Evolutionary conservation across 2,329 filamentous ascomycete species (phyloP).

Genomic region (Alternaria sp.): DNA sequence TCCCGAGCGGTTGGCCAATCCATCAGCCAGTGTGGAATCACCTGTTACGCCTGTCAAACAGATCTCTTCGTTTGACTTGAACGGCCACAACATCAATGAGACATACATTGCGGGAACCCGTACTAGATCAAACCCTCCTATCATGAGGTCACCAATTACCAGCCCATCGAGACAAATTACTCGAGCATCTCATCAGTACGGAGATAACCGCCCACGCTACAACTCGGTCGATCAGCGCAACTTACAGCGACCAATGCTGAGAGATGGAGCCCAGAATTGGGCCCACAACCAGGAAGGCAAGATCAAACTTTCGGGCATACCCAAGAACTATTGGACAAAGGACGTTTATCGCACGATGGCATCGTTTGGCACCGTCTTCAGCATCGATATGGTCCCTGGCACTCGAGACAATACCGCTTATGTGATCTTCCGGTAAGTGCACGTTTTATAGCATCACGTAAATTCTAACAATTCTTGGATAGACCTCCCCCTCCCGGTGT

Average conservation of each 20-base stretch:
- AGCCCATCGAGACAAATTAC: background rate
- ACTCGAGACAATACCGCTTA: slow-evolving; percentile 25
- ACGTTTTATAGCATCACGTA: background rate
- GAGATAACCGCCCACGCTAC: background rate
- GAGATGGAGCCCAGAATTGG: slow-evolving; percentile 22
- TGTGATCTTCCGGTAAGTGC: slow-evolving; percentile 37
- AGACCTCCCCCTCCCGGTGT: slow-evolving; percentile 25
- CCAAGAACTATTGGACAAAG: slow-evolving; percentile 27
- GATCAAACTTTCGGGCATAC: slow-evolving; percentile 27
- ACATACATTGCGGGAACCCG: slow-evolving; percentile 19
- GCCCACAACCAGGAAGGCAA: slow-evolving; percentile 34
- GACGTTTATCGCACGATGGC: slow-evolving; percentile 36
- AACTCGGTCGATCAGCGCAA: slow-evolving; percentile 4
- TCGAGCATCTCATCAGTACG: background rate
- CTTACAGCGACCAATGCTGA: slow-evolving; percentile 6
- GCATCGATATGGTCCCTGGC: slow-evolving; percentile 37
- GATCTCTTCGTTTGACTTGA: slow-evolving; percentile 18
- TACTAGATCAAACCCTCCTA: background rate
- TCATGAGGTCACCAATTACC: background rate
- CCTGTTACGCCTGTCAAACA: slow-evolving; percentile 15
- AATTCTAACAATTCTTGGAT: background rate
- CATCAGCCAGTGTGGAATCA: background rate
- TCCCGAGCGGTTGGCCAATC: slow-evolving; percentile 4
- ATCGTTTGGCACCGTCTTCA: slow-evolving; percentile 37
- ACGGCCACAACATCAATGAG: slow-evolving; percentile 26